These are phyloP conservation scores for Uncinocarpus reesii DNA, from an alignment of 2,329 filamentous ascomycete species.

Conservation along the genomic window DNA sequence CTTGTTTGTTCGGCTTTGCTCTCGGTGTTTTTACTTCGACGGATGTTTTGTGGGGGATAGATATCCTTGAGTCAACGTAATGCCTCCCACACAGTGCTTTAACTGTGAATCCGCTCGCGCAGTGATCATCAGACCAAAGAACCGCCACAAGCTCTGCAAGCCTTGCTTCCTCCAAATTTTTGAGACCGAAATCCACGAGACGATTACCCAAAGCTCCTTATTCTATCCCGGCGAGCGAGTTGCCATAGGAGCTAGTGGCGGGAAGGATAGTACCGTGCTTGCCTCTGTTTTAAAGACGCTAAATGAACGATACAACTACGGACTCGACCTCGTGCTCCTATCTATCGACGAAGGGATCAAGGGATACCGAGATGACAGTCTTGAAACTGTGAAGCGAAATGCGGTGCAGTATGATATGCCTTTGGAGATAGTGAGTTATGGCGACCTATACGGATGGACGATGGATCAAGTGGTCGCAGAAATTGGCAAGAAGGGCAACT, in stretches of 20 bases:
- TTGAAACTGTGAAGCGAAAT: conserved; percentile 95
- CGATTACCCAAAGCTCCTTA: conserved; percentile 69
- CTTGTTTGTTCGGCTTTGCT: too few species aligned
- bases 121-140: conserved; percentile 87
- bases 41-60: too few species aligned
- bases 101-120: conserved; percentile 68
- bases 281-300: conserved; percentile 90
- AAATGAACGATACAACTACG: conserved; percentile 81
- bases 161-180: conserved; percentile 78
- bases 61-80: conserved; percentile 33
- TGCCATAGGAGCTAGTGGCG: conserved; percentile 90
- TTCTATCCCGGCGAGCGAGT: conserved; percentile 76
- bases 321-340: conserved; percentile 71
- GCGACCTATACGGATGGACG: conserved; percentile 92
- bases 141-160: conserved; percentile 86
- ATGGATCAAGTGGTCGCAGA: conserved; percentile 98
- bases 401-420: conserved; percentile 83
- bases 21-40: too few species aligned
- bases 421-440: conserved; percentile 84
- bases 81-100: conserved; percentile 69
- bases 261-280: conserved; percentile 93
- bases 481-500: conserved; percentile 96
- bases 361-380: conserved; percentile 87
- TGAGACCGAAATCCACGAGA: conserved; percentile 88
- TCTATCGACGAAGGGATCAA: conserved; percentile 97